These are phyloP conservation scores for Fusarium bulbicola DNA, from an alignment of 2,329 filamentous ascomycete genomes.

Conservation along the genomic window DNA sequence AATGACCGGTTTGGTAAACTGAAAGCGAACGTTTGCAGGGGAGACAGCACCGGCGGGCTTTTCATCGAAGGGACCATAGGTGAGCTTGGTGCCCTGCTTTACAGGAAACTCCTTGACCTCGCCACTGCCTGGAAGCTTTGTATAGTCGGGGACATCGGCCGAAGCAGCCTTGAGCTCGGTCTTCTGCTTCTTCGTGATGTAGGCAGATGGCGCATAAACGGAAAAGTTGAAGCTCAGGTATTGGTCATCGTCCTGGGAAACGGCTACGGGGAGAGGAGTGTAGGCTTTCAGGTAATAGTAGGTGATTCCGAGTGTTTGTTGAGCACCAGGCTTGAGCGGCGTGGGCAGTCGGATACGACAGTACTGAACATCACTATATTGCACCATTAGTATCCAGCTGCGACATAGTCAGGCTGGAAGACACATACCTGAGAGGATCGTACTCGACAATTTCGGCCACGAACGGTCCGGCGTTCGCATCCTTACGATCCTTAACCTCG, in stretches of 20 bases:
- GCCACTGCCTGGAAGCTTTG: conserved; percentile 69
- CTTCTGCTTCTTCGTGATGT: conserved; percentile 91
- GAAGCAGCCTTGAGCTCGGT: conserved; percentile 92
- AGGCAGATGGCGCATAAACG: conserved; percentile 83
- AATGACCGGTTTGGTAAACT: conserved; percentile 91
- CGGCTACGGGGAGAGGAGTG: conserved; percentile 79
- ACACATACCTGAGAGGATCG: conserved; percentile 64
- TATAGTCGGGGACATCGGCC: conserved; percentile 84
- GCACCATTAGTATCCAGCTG: conserved; percentile 22
- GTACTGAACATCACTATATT: conserved; percentile 75
- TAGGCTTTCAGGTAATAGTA: conserved; percentile 85
- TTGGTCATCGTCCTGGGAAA: conserved; percentile 87
- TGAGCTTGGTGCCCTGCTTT: conserved; percentile 85
- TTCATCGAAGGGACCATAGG: conserved; percentile 88
- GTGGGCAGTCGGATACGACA: conserved; percentile 82
- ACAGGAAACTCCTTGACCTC: conserved; percentile 74
- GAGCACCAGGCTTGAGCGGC: conserved; percentile 77
- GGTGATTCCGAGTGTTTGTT: conserved; percentile 87
- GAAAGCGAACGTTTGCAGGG: conserved; percentile 84
- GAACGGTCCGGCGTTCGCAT: conserved; percentile 73
- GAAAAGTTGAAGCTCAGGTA: conserved; percentile 88
- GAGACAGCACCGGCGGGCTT: conserved; percentile 79
- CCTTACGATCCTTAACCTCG: conserved; percentile 93
- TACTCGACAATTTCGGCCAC: conserved; percentile 73
- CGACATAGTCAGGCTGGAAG: not conserved